phyloP scores from a whole-genome alignment of 768 basidiomycete species.

The Phanerochaete sordida region DNA sequence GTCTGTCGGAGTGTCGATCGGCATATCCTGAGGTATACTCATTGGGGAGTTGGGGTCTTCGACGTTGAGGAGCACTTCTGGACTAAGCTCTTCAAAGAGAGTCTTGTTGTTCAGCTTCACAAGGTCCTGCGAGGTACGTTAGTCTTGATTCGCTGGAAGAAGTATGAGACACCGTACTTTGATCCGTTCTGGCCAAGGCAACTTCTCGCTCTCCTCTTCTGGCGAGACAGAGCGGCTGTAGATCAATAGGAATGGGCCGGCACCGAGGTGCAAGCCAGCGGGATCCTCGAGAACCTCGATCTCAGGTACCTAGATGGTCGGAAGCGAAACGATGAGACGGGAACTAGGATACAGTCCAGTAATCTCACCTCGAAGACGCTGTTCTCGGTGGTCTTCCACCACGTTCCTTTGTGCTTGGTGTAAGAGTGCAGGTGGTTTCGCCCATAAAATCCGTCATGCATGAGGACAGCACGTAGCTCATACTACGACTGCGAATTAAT shows the following conservation, averaged over 20 bases:
- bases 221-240: slow-evolving; percentile 44
- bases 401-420: slow-evolving; percentile 59
- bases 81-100: slow-evolving; percentile 33
- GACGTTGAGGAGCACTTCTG: slow-evolving; percentile 20
- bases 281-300: slow-evolving; percentile 65
- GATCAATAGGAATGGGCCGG: slow-evolving; percentile 76
- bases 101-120: slow-evolving; percentile 35
- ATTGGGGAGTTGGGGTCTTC: slow-evolving; percentile 23
- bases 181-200: slow-evolving; percentile 28
- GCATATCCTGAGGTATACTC: slow-evolving; percentile 10
- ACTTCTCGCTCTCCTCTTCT: slow-evolving; percentile 17
- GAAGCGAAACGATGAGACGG: neutral
- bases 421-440: slow-evolving; percentile 79
- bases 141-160: too few relatives aligned
- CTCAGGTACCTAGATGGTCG: slow-evolving; percentile 55
- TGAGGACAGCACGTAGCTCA: slow-evolving; percentile 72
- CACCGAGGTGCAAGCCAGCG: slow-evolving; percentile 68
- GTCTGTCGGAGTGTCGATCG: neutral
- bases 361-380: slow-evolving; percentile 56
- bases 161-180: slow-evolving; percentile 18
- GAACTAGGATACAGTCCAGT: neutral
- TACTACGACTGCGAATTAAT: slow-evolving; percentile 44
- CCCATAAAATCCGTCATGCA: slow-evolving; percentile 76
- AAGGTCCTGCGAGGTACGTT: slow-evolving; percentile 24
- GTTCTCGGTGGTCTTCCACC: slow-evolving; percentile 83